phyloP scores from a whole-genome alignment of 306 rosid species.

The Prunus fruticosa region DNA sequence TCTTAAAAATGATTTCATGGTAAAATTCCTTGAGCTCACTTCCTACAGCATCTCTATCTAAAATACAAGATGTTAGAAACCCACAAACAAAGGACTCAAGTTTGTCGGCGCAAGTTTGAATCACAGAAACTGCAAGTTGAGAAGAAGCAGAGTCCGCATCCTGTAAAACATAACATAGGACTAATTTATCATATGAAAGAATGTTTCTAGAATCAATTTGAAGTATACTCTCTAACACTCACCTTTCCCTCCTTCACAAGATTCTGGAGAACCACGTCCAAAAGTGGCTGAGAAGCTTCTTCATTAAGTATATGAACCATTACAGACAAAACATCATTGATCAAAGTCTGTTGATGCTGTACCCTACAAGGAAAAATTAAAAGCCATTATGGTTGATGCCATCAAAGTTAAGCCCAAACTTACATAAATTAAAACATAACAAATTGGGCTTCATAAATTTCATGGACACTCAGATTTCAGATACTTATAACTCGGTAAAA shows the following conservation, averaged over 20 bases:
- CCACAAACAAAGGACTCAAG: conserved; percentile 65
- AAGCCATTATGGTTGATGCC: conserved; percentile 11
- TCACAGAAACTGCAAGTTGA: conserved; percentile 64
- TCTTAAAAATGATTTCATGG: conserved; percentile 73
- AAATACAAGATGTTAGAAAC: conserved; percentile 71
- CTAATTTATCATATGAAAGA: not conserved
- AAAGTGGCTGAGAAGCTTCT: conserved; percentile 65
- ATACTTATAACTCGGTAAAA: not conserved
- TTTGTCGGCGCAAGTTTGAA: conserved; percentile 55
- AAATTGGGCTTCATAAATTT: not conserved
- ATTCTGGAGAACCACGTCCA: conserved; percentile 72
- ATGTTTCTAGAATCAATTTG: not conserved
- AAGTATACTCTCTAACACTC: conserved; percentile 19
- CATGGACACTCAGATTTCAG: conserved; percentile 9
- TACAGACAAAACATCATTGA: conserved; percentile 62
- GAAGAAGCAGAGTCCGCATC: conserved; percentile 65
- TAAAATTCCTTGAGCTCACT: conserved; percentile 69
- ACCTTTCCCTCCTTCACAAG: conserved; percentile 66
- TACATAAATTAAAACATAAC: not conserved
- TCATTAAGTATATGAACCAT: conserved; percentile 49
- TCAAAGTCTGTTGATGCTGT: conserved; percentile 60
- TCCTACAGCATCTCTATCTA: conserved; percentile 57
- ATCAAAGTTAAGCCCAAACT: conserved; percentile 17
- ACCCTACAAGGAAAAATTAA: conserved; percentile 42
- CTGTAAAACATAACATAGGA: conserved; percentile 35